A percentile compares a stretch with the other conserved stretches of the same genome.
These are phyloP conservation scores for Tulasnella calospora DNA, from an alignment of 768 basidiomycete species.

Conservation along the genomic window DNA sequence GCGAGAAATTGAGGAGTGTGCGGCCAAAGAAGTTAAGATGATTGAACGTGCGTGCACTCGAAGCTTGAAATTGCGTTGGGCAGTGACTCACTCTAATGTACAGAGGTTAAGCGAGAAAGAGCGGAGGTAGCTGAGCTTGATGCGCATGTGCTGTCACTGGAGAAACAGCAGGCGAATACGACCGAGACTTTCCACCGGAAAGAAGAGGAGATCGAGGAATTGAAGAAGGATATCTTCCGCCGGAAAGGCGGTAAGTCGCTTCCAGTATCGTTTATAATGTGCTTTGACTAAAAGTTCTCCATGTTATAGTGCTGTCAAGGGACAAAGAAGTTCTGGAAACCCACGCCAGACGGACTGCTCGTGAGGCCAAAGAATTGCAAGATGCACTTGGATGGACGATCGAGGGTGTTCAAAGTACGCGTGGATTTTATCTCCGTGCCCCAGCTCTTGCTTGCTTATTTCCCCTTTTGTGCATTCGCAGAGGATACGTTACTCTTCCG, in stretches of 20 bases:
- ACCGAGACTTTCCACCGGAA: constrained; percentile 48
- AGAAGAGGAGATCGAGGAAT: constrained; percentile 52
- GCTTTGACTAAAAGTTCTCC: background rate
- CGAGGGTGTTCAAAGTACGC: constrained; percentile 54
- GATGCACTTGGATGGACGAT: constrained; percentile 56
- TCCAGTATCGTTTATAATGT: background rate
- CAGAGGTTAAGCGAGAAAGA: constrained; percentile 68
- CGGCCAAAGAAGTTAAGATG: constrained; percentile 72
- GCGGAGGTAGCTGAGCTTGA: constrained; percentile 58
- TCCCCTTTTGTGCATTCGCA: constrained; percentile 23
- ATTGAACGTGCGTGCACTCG: constrained; percentile 53
- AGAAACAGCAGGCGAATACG: constrained; percentile 31
- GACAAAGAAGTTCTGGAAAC: constrained; percentile 22
- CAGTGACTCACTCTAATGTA: constrained; percentile 48
- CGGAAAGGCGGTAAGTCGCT: constrained; percentile 10
- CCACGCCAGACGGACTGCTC: constrained; percentile 16
- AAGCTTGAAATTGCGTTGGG: constrained; percentile 45
- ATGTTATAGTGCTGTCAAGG: background rate
- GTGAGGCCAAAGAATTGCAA: constrained; percentile 17
- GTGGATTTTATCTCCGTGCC: background rate
- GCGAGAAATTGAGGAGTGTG: constrained; percentile 66
- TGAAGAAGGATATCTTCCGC: constrained; percentile 39
- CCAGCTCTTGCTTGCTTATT: background rate
- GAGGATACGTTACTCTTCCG: constrained; percentile 65
- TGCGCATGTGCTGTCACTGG: constrained; percentile 32